Percentiles rank a stretch among this genome's conserved stretches.
Evolutionary conservation across 2,329 filamentous ascomycete genomes (phyloP).

Genomic region (Sclerotinia spermophila): DNA sequence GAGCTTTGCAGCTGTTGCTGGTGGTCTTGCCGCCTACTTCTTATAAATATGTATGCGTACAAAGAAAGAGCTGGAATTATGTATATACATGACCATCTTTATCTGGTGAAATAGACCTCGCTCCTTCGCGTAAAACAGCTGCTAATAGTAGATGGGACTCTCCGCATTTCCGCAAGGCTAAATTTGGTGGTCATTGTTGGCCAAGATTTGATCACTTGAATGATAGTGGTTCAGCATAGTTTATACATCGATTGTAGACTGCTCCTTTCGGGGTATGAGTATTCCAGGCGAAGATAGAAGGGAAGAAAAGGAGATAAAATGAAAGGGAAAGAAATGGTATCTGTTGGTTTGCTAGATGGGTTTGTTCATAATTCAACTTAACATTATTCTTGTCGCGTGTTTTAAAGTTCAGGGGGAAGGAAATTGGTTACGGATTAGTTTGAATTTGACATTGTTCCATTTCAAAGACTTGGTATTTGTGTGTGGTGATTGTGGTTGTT

Average conservation of each 20-base stretch:
- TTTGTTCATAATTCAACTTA: too few relatives aligned
- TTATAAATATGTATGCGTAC: constrained; percentile 17
- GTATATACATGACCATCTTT: background rate
- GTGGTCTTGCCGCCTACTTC: constrained; percentile 24
- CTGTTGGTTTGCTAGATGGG: background rate
- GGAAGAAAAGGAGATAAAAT: background rate
- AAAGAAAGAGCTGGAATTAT: background rate
- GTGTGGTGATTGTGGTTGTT: background rate
- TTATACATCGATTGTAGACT: background rate
- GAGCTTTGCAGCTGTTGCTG: constrained; percentile 25
- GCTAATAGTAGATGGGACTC: background rate
- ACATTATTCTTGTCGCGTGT: background rate
- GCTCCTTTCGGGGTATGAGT: accelerated
- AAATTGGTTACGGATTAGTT: background rate
- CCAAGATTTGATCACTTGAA: background rate
- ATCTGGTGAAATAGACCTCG: background rate
- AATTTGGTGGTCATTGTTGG: accelerated
- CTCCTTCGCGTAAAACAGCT: accelerated
- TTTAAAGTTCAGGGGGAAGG: accelerated
- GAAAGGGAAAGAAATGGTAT: background rate
- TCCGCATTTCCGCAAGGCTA: too few relatives aligned
- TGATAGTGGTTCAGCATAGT: background rate
- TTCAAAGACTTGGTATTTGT: background rate
- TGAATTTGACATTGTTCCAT: background rate
- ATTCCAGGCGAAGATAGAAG: background rate